These are phyloP conservation scores for Citrus glauca DNA, from an alignment of 345 rosid genomes.

Conservation along the genomic window DNA sequence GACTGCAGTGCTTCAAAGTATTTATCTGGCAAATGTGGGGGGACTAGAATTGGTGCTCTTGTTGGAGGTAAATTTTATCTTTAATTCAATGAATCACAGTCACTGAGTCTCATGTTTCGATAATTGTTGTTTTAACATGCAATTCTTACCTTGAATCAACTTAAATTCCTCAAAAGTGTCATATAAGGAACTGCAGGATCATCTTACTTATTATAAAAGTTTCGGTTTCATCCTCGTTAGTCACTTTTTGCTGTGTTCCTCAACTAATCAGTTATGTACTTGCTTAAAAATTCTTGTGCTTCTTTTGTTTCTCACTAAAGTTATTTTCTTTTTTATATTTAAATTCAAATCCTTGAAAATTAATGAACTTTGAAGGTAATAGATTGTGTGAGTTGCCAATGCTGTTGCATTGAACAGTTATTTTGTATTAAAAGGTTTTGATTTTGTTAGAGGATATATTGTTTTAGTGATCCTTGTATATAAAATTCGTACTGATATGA, in stretches of 20 bases:
- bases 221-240: not conserved
- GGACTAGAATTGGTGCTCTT: slow-evolving; percentile 39
- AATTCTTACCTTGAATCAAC: not conserved
- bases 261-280: not conserved
- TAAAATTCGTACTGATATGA: too few species aligned
- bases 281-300: not conserved
- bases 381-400: not conserved
- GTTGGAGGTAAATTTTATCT: slow-evolving; percentile 59
- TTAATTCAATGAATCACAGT: not conserved
- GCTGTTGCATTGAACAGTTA: not conserved
- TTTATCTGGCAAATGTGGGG: slow-evolving; percentile 38
- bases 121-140: not conserved
- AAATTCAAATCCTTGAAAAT: not conserved
- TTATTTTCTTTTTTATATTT: not conserved
- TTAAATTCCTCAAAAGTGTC: not conserved
- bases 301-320: not conserved
- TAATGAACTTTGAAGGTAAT: not conserved
- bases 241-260: not conserved
- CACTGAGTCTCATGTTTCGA: not conserved
- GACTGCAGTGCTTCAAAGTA: slow-evolving; percentile 41
- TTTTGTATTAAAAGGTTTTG: not conserved
- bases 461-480: not conserved
- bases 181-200: not conserved
- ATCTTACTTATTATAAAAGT: not conserved
- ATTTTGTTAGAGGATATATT: not conserved